Base-by-base conservation (phyloP, 148 eudicot species). In the Cornus florida region DNA sequence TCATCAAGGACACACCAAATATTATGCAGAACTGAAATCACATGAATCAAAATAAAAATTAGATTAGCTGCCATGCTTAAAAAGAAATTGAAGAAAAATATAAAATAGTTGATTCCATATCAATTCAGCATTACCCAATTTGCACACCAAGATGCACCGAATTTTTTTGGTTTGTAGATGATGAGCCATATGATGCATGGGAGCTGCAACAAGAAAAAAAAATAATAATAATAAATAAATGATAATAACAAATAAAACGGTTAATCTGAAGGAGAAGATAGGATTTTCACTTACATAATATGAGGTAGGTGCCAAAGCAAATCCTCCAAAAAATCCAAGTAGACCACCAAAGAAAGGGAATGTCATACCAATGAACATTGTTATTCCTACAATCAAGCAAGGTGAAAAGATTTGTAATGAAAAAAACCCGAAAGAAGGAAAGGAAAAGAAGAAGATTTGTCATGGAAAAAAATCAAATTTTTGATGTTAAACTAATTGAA, bases 251-350 rank as follows among this genome's bases (percentile, higher is more conserved):
- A 9, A 41, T 39, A 12, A 48, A 7, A 0, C 1, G 28, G 28
- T 28, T 28, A 28, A 28, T 28, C 28, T 28, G 28, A 39, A 57
- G 62, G 62, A 57, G 19, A 57, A 57, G 62, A 19, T 57, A 57
- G 6, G 2, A 22, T 35, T 79, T 53, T 22, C 56, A 57, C 93
- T 86, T 82, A 92, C 96, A 76, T 78, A 92, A 73, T 87, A 92
- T 77, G 93, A 48, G 41, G 91, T 89, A 57, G 96, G 96, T n/a
- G 93, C 92, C 82, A 89, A 82, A 70, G 90, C 93, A 83, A 92
- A 89, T 75, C 96, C 96, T 56, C 96, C 96, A 72, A 92, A 90
- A 78, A 92, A 90, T 38, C 96, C 93, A 31, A 92, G 87, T 48
- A 90, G 86, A 20, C 91, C 91, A 31, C 93, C 92, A 78, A 92